Base-by-base conservation (phyloP, 345 rosid species). In the Eucalyptus albens region DNA sequence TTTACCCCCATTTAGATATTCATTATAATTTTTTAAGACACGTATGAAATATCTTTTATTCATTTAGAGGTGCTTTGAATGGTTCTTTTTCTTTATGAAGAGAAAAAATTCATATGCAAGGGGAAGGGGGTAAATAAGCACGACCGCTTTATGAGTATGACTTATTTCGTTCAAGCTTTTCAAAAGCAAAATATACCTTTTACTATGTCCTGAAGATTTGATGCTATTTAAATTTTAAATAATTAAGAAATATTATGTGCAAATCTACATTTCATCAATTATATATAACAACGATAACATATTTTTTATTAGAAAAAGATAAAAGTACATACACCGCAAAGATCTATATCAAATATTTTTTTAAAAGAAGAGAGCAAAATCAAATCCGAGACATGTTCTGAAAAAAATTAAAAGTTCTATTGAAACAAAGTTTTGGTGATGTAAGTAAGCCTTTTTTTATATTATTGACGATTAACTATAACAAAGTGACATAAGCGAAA, bases 251-350 rank as follows among this genome's bases (percentile, higher is more conserved):
- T 19, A 37, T 72, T 6, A 72, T 12, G 24, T 72, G 82, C 44
- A 19, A 72, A 72, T 72, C 14, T 37, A 72, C 8, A 19, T 72
- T 37, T 72, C 8, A 37, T 72, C 8, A 72, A 19, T 72, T 37
- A 19, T 21, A 37, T 6, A 13, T 69, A 0, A 2, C 7, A 9
- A 0, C 1, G 0, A 17, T 0, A 33, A 33, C 0, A 2, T 33
- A 19, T 9, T 69, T 69, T 9, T 31, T 2, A 69, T 5, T 67
- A 67, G 1, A 31, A 67, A 31, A 59, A 15, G 10, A 21, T 31
- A 67, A 31, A 67, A 31, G 9, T 65, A 17, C 33, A 15, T 40
- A 15, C 37, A 67, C 6, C 5, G 6, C 40, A 0, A 0, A 33
- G 22, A 67, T 31, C 19, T 16, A 31, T 9, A 31, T 65, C 9